Percentiles rank a stretch among this genome's conserved stretches.
Evolutionary conservation across 1,284 basidiomycete genomes (phyloP).

Genomic region (Ceratobasidium sp.): DNA sequence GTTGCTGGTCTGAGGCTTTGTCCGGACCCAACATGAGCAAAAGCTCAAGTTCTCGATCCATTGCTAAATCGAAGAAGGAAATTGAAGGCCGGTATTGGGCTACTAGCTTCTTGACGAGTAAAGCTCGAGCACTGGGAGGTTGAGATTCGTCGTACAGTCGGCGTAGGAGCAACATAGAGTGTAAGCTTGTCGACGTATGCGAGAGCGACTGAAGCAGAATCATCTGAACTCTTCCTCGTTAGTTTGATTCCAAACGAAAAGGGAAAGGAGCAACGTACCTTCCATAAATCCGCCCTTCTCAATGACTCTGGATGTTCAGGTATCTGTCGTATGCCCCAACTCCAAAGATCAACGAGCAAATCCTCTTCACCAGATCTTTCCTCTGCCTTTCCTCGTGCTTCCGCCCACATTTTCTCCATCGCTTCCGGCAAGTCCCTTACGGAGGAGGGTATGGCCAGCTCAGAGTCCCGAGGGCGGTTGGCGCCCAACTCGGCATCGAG

Average conservation of each 20-base stretch:
- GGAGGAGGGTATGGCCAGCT: slow-evolving; percentile 53
- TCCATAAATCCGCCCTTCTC: slow-evolving; percentile 59
- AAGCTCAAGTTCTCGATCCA: slow-evolving; percentile 22
- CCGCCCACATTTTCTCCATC: slow-evolving; percentile 44
- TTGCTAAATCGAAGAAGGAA: slow-evolving; percentile 22
- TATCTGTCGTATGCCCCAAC: slow-evolving; percentile 50
- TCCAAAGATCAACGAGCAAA: slow-evolving; percentile 46
- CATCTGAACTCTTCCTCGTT: slow-evolving; percentile 56
- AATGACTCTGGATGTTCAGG: slow-evolving; percentile 51
- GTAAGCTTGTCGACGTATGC: slow-evolving; percentile 39
- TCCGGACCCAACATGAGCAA: background rate
- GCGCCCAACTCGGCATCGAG: slow-evolving; percentile 61
- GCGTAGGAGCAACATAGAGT: slow-evolving; percentile 40
- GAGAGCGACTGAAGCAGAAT: slow-evolving; percentile 66
- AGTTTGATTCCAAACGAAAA: background rate
- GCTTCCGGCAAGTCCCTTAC: slow-evolving; percentile 61
- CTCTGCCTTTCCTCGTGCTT: slow-evolving; percentile 44
- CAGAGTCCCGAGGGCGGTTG: slow-evolving; percentile 54
- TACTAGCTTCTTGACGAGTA: slow-evolving; percentile 19
- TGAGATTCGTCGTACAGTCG: slow-evolving; percentile 31
- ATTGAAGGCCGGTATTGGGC: slow-evolving; percentile 24
- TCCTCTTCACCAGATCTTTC: slow-evolving; percentile 40
- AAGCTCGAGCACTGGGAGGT: background rate
- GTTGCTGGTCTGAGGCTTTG: background rate
- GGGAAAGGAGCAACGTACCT: background rate